Percentiles rank a stretch among this genome's conserved stretches.
Conservation (phyloP, 78 protist species). For the Corallochytrium limacisporum region DNA sequence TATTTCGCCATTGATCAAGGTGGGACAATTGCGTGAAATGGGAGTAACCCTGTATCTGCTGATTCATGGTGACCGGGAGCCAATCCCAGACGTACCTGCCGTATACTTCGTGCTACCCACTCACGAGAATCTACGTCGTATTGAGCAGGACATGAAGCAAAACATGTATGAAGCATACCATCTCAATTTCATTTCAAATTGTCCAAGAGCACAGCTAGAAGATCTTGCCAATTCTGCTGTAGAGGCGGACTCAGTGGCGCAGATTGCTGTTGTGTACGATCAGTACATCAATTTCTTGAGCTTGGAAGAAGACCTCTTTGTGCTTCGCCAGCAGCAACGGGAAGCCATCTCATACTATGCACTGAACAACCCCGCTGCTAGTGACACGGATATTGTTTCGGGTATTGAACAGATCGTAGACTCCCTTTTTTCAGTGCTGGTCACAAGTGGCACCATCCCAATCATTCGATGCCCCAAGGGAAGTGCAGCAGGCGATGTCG, state of each 20-base stretch:
- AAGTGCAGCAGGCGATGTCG: constrained; percentile 59
- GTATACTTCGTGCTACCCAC: constrained; percentile 82
- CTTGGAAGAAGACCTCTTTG: constrained; percentile 59
- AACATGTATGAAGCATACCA: constrained; percentile 56
- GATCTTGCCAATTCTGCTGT: constrained; percentile 45
- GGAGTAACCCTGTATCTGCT: constrained; percentile 67
- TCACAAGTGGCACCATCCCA: constrained; percentile 55
- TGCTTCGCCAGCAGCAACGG: neutral
- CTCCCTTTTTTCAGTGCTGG: constrained; percentile 50
- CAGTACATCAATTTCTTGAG: constrained; percentile 65
- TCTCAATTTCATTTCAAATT: constrained; percentile 60
- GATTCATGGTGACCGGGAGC: constrained; percentile 58
- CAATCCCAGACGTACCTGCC: constrained; percentile 76
- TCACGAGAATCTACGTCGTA: constrained; percentile 43
- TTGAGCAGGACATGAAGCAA: neutral
- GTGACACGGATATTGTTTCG: constrained; percentile 24
- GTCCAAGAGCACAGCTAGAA: constrained; percentile 53
- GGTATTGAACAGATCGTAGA: constrained; percentile 40
- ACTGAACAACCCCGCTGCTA: constrained; percentile 39
- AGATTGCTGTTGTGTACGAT: constrained; percentile 35
- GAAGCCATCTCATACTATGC: constrained; percentile 12
- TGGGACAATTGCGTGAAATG: constrained; percentile 59
- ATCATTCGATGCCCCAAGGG: constrained; percentile 36
- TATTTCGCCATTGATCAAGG: constrained; percentile 57
- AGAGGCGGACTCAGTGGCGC: constrained; percentile 35